Percentiles rank a stretch among this genome's conserved stretches.
Evolutionary conservation across 2,329 filamentous ascomycete species (phyloP).

Genomic region (Pseudogymnoascus destructans): DNA sequence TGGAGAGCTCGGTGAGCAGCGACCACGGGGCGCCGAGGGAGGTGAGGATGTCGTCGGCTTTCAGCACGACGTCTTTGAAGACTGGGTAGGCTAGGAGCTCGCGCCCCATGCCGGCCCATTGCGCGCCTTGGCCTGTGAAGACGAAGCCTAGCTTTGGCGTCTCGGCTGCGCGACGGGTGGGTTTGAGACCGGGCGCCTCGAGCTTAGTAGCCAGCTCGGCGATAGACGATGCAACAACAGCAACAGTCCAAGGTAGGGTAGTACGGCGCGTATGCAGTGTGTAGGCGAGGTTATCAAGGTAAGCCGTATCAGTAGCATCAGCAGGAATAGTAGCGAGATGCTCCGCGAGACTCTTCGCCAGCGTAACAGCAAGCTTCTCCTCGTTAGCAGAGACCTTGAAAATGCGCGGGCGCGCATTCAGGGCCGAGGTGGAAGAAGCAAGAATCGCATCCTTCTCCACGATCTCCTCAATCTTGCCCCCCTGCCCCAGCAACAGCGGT

Average conservation of each 20-base stretch:
- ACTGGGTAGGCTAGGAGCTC: conserved; percentile 13
- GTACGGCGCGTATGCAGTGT: conserved; percentile 9
- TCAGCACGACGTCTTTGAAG: not conserved
- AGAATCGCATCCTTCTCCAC: not conserved
- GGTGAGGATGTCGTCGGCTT: not conserved
- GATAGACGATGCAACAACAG: conserved; percentile 14
- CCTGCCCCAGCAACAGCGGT: not conserved
- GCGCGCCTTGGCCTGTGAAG: conserved; percentile 21
- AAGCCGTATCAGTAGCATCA: not conserved
- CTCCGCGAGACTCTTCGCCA: not conserved
- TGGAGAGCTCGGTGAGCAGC: not conserved
- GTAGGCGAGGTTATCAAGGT: conserved; percentile 12
- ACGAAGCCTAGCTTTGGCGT: conserved; percentile 4
- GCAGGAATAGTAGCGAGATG: not conserved
- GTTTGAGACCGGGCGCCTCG: conserved; percentile 24
- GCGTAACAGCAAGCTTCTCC: not conserved
- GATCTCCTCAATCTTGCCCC: not conserved
- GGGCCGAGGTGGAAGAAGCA: not conserved
- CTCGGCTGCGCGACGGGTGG: not conserved
- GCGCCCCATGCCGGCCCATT: conserved; percentile 18
- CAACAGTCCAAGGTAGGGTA: conserved; percentile 11
- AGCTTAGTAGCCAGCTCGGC: conserved; percentile 29
- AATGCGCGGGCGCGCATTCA: not conserved
- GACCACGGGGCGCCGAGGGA: not conserved
- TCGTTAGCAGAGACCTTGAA: not conserved